Conservation (phyloP, 2,329 filamentous ascomycete genomes). For the Aspergillus proliferans region DNA sequence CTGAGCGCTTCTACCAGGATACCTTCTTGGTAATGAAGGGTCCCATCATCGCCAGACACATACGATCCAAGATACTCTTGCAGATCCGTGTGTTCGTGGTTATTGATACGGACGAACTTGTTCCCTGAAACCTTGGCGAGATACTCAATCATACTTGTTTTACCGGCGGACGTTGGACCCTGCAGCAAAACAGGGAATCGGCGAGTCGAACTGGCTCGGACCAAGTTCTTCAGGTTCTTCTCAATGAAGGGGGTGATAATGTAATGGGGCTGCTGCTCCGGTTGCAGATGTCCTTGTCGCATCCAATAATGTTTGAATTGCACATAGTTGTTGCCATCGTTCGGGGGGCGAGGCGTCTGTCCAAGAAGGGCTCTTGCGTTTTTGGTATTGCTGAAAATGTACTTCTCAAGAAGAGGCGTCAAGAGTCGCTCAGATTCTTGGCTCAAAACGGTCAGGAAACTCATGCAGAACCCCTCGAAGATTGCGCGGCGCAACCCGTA, state of each 20-base stretch:
- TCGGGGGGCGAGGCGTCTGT: constrained; percentile 69
- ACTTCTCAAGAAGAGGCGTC: constrained; percentile 69
- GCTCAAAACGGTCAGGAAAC: constrained; percentile 84
- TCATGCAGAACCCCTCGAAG: constrained; percentile 97
- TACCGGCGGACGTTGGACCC: constrained; percentile 92
- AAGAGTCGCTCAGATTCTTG: constrained; percentile 73
- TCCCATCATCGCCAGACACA: constrained; percentile 76
- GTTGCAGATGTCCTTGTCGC: constrained; percentile 61
- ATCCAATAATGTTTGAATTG: constrained; percentile 90
- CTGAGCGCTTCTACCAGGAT: constrained; percentile 86
- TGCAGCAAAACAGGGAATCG: constrained; percentile 93
- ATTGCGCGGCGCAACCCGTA: constrained; percentile 82
- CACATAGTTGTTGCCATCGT: constrained; percentile 71
- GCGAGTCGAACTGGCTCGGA: constrained; percentile 84
- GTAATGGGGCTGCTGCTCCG: constrained; percentile 75
- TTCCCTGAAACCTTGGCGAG: constrained; percentile 95
- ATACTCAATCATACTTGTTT: constrained; percentile 99
- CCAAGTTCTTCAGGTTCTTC: constrained; percentile 87
- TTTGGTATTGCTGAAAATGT: constrained; percentile 66
- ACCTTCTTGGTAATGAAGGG: constrained; percentile 85
- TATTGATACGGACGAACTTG: constrained; percentile 97
- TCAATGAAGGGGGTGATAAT: constrained; percentile 96
- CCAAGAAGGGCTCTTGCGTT: constrained; percentile 68
- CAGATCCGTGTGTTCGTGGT: constrained; percentile 96
- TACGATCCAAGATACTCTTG: constrained; percentile 98